Base-by-base conservation (phyloP, 208 protist genomes). In the Trypanosoma theileri region DNA sequence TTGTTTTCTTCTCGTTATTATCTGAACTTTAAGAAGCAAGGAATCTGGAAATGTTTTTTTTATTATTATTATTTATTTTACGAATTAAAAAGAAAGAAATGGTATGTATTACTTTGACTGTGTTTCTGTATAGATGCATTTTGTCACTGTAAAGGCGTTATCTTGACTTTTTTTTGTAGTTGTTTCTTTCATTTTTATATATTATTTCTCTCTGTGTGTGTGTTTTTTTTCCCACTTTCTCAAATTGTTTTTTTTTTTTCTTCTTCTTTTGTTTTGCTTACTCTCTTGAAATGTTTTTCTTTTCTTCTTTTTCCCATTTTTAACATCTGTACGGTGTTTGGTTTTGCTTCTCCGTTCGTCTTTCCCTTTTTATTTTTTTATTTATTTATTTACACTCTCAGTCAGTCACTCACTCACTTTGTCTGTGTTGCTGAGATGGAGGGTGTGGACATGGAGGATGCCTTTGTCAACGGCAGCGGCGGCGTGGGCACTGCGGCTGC, bases 371-470 rank as follows among this genome's bases (percentile, higher is more conserved):
- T 56, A 19, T 54, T 54, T 54, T 54, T 54, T 54, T n/a, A 21
- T 21, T 10, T 26, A 21, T 19, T 55, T 24, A 28, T n/a, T 55
- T 7, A 11, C 16, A n/a, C 17, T 55, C 7, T 12, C 12, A 45
- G 9, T n/a, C n/a, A n/a, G n/a, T n/a, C n/a, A n/a, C 28, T 6
- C 28, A 8, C 28, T 35, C 28, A 35, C 28, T 6, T 6, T 35
- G 1, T 35, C 28, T 35, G 4, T 35, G 4, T 35, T 3, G 6
- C 13, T 16, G 12, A 3, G 35, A 68, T 68, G 63, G 63, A 60
- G 42, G 42, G 4, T 21, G 40, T 40, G 16, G 66, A 72, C 41
- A 72, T 72, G 13, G 66, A 72, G 26, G 66, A 72, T 24, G 52
- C 63, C 7, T 60, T 68, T n/a, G 44, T 9, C 44, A 35, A 35